Base-by-base conservation (phyloP, 2,329 filamentous ascomycete species). In the Aspergillus quadricinctus region DNA sequence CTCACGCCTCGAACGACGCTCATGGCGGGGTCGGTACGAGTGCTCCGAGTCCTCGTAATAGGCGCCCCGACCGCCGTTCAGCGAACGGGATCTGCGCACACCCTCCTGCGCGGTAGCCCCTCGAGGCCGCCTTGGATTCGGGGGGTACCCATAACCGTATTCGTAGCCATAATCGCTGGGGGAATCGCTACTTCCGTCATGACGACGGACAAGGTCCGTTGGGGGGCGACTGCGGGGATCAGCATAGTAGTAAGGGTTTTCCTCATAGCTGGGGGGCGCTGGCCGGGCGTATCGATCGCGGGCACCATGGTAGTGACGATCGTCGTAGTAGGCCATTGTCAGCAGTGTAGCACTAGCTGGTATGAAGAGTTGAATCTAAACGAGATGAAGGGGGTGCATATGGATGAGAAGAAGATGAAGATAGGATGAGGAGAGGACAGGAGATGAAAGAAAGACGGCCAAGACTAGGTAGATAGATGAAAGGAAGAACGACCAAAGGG, bases 171-270 rank as follows among this genome's bases (percentile, higher is more conserved):
- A 57, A 11, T 64, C 66, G 40, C 87, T 88, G 6, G 90, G 89
- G 31, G 90, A 90, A 67, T 95, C 77, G 48, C 87, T 86, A 72
- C 88, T 92, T 67, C 91, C 88, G 70, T 92, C 87, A 23, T 53
- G 59, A 52, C 62, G 66, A 57, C 66, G 64, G 53, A 66, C 46
- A 19, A 66, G 53, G 25, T 62, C 62, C 10, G 52, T 55, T 25
- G 57, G 56, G 37, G 60, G 55, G 41, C 51, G 52, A 52, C 55
- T 53, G 10, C 57, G 59, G 11, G 62, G 57, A 27, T 64, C 60
- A 35, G 59, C 57, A 29, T 66, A 61, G 54, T 67, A 61, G 52
- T 72, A 72, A 43, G 71, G 66, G 52, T 70, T 65, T 46, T 64
- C 59, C 17, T 62, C 64, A 54, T 72, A 65, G 31, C 52, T 55